Base-by-base conservation (phyloP, 495 filamentous ascomycete genomes). In the Aspergillus cavernicola region DNA sequence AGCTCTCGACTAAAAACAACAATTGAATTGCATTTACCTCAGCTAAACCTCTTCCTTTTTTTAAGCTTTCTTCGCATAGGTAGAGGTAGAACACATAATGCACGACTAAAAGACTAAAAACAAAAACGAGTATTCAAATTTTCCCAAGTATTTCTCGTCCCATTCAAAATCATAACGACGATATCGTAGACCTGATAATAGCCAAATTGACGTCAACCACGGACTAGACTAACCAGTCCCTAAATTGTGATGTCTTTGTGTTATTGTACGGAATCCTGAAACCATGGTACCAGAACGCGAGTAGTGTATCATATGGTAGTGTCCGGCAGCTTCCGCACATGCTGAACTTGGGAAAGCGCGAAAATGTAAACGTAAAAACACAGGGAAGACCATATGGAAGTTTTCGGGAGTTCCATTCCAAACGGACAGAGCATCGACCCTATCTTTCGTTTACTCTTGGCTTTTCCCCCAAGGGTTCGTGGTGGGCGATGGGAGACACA, bases 401-500 rank as follows among this genome's bases (percentile, higher is more conserved):
- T 4, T 6, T 33, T 9, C 31, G 7, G 31, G 11, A 3, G 7
- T 10, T 33, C 31, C 31, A 33, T 11, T 33, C 6, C 31, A 33
- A 9, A 9, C 9, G 24, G 9, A 9, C 9, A 28, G 24, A 28
- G 19, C 22, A 12, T 28, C 12, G 16, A 13, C 15, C 15, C 18
- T 46, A 46, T 28, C 7, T 46, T 32, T 22, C 28, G 4, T 13
- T 33, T 44, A 46, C 22, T 42, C 39, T 13, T 28, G 6, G 39
- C 39, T 3, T 10, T 50, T 33, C 22, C 29, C 28, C 40, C 26
- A 51, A 23, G 54, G 40, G 13, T 56, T 33, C 0, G 23, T 45
- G n/a, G 42, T 40, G 19, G 49, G 46, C 4, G 48, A 50, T 16
- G 56, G 38, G 29, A 62, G 32, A n/a, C 53, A 55, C 40, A 37